Evolutionary conservation across 139 green algal genomes (phyloP), one percentile per base, ranked within the genome.

Genomic region (Medakamo hakoo): DNA sequence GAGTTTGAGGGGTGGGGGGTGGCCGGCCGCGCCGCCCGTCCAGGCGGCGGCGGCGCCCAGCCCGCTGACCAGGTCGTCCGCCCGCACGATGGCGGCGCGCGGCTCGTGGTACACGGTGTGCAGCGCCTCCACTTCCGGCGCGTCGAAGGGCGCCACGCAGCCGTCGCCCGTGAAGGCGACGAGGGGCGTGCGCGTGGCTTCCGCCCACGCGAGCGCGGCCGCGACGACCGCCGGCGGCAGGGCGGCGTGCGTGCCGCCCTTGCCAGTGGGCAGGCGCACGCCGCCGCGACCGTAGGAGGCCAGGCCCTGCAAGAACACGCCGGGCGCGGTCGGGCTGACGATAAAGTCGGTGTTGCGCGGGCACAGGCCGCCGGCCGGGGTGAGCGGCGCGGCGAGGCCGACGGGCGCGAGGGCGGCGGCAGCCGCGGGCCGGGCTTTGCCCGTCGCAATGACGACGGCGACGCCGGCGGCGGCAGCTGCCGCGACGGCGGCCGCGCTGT

Each of bases 351-450:
- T 69, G 5, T n/a, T n/a, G n/a, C n/a, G n/a, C n/a, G n/a, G n/a
- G n/a, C n/a, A n/a, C n/a, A n/a, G n/a, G n/a, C n/a, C n/a, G n/a
- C n/a, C n/a, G 71, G 70, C 49, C 25, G 59, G 59, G 22, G 48
- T 14, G 59, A 49, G 59, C 23, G 48, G 4, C 20, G 55, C 55
- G 64, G 76, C 73, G 19, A 95, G 76, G 1, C 79, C 82, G 3
- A 78, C 82, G 1, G 67, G 65, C 0, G 64, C 27, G 29, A 82
- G 76, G 0, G 88, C 88, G 21, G 59, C 60, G 0, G 88, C 63
- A 19, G 90, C 90, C 2, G 88, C 90, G 3, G 88, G 82, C n/a
- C 90, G 68, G 18, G 92, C 91, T 69, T 98, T 98, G 57, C 91
- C 91, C 4, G 91, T 98, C 14, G 91, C 91, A 30, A 95, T 70